Evolutionary conservation across 371 early-diverging fungal genomes (phyloP).

Genomic region (Rhizopus arrhizus): DNA sequence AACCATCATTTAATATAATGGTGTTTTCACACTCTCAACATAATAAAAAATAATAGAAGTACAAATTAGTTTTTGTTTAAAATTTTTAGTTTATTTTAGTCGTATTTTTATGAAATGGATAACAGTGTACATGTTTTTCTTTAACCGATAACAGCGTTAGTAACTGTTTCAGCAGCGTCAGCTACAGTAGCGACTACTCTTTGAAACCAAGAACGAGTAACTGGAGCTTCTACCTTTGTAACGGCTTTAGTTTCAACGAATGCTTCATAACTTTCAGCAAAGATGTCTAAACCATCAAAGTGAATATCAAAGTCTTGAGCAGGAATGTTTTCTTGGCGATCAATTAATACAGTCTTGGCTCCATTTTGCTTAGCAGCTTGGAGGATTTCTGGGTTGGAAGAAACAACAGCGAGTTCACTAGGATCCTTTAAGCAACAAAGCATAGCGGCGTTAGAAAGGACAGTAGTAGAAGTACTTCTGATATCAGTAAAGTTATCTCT

Average conservation of each 20-base stretch:
- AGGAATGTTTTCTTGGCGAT: slow-evolving; percentile 19
- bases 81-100: no score
- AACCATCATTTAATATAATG: no score
- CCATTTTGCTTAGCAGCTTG: slow-evolving; percentile 37
- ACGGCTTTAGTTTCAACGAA: slow-evolving; percentile 19
- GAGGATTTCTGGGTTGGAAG: slow-evolving; percentile 37
- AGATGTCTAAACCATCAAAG: slow-evolving; percentile 42
- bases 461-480: slow-evolving; percentile 17
- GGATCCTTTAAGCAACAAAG: slow-evolving; percentile 35
- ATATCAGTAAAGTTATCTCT: slow-evolving; percentile 18
- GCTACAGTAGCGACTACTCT: slow-evolving; percentile 37
- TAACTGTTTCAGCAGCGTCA: slow-evolving; percentile 23
- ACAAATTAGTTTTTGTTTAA: no score
- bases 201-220: slow-evolving; percentile 43
- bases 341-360: slow-evolving; percentile 36
- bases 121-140: neutral
- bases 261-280: slow-evolving; percentile 48
- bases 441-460: slow-evolving; percentile 28
- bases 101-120: neutral
- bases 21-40: no score
- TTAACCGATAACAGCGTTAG: slow-evolving; percentile 26
- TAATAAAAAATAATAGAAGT: neutral
- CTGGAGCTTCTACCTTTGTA: slow-evolving; percentile 23
- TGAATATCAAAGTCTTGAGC: slow-evolving; percentile 29
- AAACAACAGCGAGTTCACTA: slow-evolving; percentile 41